phyloP scores from a whole-genome alignment of 352 stramenopile genomes.

The Salisapilia sapeloensis region DNA sequence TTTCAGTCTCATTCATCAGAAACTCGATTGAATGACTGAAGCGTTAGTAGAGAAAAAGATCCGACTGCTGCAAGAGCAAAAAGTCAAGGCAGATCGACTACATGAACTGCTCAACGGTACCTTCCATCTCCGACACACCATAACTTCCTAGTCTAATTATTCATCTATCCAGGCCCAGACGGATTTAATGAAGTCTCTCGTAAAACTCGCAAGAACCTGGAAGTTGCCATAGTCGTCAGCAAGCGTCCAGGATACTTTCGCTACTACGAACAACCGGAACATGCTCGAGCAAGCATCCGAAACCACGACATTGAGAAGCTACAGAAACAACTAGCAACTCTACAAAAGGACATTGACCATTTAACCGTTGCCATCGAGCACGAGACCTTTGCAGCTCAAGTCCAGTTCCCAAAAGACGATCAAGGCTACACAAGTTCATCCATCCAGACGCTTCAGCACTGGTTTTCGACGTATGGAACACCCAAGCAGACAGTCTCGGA shows the following conservation, averaged over 20 bases:
- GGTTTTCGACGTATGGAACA: slow-evolving; percentile 43
- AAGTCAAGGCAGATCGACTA: slow-evolving; percentile 36
- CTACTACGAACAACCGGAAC: slow-evolving; percentile 51
- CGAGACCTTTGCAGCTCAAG: background rate
- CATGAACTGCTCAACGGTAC: slow-evolving; percentile 36
- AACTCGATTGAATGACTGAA: slow-evolving; percentile 27
- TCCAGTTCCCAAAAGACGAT: no score
- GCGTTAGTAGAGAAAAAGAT: slow-evolving; percentile 65
- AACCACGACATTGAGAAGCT: slow-evolving; percentile 41
- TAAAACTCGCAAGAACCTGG: slow-evolving; percentile 69
- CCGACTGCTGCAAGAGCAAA: slow-evolving; percentile 51
- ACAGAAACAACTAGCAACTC: slow-evolving; percentile 28
- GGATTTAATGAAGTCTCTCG: slow-evolving; percentile 60
- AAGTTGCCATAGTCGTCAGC: slow-evolving; percentile 53
- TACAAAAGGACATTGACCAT: slow-evolving; percentile 61
- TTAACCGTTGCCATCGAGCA: slow-evolving; percentile 29
- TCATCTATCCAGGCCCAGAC: slow-evolving; percentile 12
- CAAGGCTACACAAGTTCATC: slow-evolving; percentile 2
- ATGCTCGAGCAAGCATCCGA: slow-evolving; percentile 26
- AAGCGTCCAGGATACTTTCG: slow-evolving; percentile 55
- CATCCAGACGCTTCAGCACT: slow-evolving; percentile 52
- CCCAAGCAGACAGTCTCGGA: slow-evolving; percentile 29
- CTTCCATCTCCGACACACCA: slow-evolving; percentile 1
- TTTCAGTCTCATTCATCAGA: no score
- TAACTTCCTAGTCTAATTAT: background rate